Percentiles rank a stretch among this genome's conserved stretches.
Conservation (phyloP, 179 eudicot species). For the Vitellaria paradoxa region DNA sequence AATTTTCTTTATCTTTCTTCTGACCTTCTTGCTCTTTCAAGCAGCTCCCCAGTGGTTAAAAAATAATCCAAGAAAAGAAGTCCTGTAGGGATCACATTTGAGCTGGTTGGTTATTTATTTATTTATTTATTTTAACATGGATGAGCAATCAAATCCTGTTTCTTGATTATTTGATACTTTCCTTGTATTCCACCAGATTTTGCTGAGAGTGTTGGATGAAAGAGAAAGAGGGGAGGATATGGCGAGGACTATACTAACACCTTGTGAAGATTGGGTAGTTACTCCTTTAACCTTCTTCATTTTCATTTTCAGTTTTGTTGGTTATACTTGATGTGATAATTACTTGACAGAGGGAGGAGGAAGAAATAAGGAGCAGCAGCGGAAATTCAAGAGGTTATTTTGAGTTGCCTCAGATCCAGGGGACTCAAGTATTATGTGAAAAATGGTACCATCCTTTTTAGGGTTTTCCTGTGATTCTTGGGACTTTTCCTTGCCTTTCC, state of each 20-base stretch:
- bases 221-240: neutral
- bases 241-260: neutral
- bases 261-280: constrained; percentile 21
- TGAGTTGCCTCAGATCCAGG: constrained; percentile 60
- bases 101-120: neutral
- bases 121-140: neutral
- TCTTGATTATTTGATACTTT: constrained; percentile 10
- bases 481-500: constrained; percentile 29
- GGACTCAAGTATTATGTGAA: constrained; percentile 25
- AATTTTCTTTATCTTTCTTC: too few species aligned
- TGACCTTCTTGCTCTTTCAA: too few species aligned
- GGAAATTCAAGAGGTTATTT: constrained; percentile 12
- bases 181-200: neutral
- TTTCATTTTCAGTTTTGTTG: neutral
- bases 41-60: neutral
- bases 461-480: constrained; percentile 41
- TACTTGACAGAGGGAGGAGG: constrained; percentile 14
- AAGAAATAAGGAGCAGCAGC: constrained; percentile 10
- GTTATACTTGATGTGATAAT: constrained; percentile 9
- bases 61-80: constrained; percentile 9
- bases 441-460: constrained; percentile 22
- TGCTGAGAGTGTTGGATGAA: constrained; percentile 5
- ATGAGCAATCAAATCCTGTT: neutral
- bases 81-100: constrained; percentile 16
- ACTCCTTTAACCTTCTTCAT: neutral